Evolutionary conservation across 768 basidiomycete species (phyloP).

Genomic region (Hericium erinaceus): DNA sequence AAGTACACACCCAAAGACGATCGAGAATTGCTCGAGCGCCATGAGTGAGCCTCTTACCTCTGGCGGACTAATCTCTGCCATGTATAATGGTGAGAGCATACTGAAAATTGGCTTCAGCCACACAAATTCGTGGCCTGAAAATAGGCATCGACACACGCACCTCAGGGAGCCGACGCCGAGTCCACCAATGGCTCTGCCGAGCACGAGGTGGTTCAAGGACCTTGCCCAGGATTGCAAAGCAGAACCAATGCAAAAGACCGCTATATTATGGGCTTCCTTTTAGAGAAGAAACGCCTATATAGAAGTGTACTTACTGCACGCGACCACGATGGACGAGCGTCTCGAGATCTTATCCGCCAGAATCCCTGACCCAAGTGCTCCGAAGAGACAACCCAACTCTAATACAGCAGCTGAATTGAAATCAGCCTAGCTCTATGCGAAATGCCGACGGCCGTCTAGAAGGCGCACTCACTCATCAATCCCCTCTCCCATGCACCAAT

Average conservation of each 20-base stretch:
- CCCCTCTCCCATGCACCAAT: slow-evolving; percentile 67
- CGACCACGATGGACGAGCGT: slow-evolving; percentile 53
- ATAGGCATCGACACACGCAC: slow-evolving; percentile 24
- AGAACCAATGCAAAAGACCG: slow-evolving; percentile 66
- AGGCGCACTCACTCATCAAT: slow-evolving; percentile 51
- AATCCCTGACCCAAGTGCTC: slow-evolving; percentile 58
- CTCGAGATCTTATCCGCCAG: slow-evolving; percentile 63
- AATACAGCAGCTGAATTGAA: slow-evolving; percentile 53
- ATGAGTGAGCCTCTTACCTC: slow-evolving; percentile 73
- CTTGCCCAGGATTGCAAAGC: slow-evolving; percentile 56
- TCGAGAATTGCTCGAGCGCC: slow-evolving; percentile 72
- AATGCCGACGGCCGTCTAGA: neutral
- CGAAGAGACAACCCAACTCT: slow-evolving; percentile 73
- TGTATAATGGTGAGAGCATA: slow-evolving; percentile 75
- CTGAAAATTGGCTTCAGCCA: slow-evolving; percentile 24
- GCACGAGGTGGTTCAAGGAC: slow-evolving; percentile 44
- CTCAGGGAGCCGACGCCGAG: slow-evolving; percentile 58
- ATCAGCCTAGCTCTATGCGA: neutral
- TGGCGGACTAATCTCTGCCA: slow-evolving; percentile 78
- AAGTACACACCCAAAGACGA: slow-evolving; percentile 72
- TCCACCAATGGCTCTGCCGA: slow-evolving; percentile 70
- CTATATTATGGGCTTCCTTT: slow-evolving; percentile 22
- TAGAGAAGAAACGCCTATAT: neutral
- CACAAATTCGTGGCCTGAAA: neutral
- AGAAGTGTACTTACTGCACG: slow-evolving; percentile 44